Base-by-base conservation (phyloP, 2,329 filamentous ascomycete species). In the Alternaria ethzedia region DNA sequence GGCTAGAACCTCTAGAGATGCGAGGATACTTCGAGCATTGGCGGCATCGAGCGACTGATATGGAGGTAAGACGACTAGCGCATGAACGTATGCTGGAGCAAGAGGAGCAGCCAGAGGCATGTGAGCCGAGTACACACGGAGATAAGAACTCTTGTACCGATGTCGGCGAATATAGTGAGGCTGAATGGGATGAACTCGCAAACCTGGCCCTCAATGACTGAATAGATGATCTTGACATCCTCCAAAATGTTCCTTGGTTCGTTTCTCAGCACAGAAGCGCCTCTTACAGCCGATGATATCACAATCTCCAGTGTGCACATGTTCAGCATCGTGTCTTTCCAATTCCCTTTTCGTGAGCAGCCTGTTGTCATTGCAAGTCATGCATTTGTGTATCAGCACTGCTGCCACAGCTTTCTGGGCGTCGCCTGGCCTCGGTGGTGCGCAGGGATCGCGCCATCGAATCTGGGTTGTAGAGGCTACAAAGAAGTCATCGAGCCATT, bases 381-480 rank as follows among this genome's bases (percentile, higher is more conserved):
- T 45, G 50, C 76, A 79, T 45, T 60, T 64, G 49, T 66, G 64
- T 20, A 67, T 59, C 1, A 75, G 26, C 3, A 76, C 63, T 5
- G 58, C 57, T 1, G 59, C 45, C 1, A 55, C 43, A 7, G 65
- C 63, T 49, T 67, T 72, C 15, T 66, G 46, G 5, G 62, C 8
- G 28, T 75, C 67, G 3, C 52, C 58, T 8, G 63, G 62, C 9
- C 63, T 62, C 6, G 61, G 49, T 13, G 25, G 44, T 1, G 57
- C 47, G 6, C 70, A 70, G 3, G 70, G 64, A n/a, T 67, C 50
- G 1, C 23, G 60, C 73, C 75, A 78, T 17, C 73, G 67, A 6
- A 79, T 63, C 4, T 71, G 63, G 1, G 75, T 78, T 2, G 75
- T 78, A 5, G 65, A 56, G 17, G 71, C 66, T 2, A 76, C 36